Evolutionary conservation across 2,329 filamentous ascomycete genomes (phyloP), one percentile per base, ranked within the genome.

Genomic region (Aspergillus novofumigatus): DNA sequence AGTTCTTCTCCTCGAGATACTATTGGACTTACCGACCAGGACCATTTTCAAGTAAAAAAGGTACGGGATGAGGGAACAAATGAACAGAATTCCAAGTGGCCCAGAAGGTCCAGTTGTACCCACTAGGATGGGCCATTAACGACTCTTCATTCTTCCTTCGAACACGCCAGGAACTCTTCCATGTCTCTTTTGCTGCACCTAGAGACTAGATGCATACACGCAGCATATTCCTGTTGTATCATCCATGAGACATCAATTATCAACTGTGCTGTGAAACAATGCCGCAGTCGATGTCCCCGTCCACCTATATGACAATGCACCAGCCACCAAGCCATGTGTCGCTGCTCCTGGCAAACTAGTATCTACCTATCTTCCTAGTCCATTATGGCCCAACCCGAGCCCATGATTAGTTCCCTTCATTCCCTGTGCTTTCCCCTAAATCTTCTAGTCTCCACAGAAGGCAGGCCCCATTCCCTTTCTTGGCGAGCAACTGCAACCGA

Each of bases 401-500:
- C 23, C 21, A 14, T 23, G 11, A 25, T 17, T 47, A 23, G 44
- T 14, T 4, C 11, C 32, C 44, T 25, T 23, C 11, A 47, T 47
- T 23, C 44, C 44, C 20, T 23, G 21, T 47, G 20, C 44, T 35
- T 51, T 32, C 11, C 49, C 41, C 32, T 41, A 48, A 42, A 51
- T 48, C 47, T 38, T 57, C 52, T 42, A 38, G 55, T 55, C 54
- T 49, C 55, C 57, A 57, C 57, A 23, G 21, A 5, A 47, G 10
- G 20, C 44, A 14, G 14, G 5, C 32, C 14, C 5, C 32, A 38
- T 38, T 25, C 47, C 45, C 35, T 53, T 52, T 53, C 52, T 50
- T 59, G 53, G 44, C 58, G 50, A 52, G 42, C 20, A 54, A 49
- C 53, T 52, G 53, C 55, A 57, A 59, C 47, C 51, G 53, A 54